Percentiles rank a stretch among this genome's conserved stretches.
phyloP scores from a whole-genome alignment of 495 filamentous ascomycete genomes.

The Xylaria curta region DNA sequence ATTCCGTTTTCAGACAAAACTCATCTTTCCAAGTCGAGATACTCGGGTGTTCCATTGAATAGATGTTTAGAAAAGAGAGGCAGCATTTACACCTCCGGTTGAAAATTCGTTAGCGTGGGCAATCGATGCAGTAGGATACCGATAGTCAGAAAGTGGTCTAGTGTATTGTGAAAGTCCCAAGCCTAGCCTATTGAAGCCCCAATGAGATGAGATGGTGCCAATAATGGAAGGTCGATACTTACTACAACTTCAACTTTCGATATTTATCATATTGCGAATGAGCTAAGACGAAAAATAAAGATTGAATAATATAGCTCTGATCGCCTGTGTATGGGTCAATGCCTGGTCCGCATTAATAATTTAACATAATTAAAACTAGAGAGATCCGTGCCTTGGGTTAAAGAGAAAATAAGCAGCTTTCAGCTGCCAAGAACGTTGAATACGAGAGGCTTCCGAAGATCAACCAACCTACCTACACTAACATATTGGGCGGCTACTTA shows the following conservation, averaged over 20 bases:
- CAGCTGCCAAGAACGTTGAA: constrained; percentile 11
- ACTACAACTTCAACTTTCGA: background rate
- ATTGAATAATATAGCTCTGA: background rate
- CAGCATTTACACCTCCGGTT: background rate
- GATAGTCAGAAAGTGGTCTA: background rate
- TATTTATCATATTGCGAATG: background rate
- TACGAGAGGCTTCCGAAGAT: constrained; percentile 10
- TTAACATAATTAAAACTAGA: background rate
- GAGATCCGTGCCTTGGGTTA: constrained; percentile 6
- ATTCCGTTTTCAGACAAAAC: background rate
- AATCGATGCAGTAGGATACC: background rate
- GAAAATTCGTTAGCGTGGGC: background rate
- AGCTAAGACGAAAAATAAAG: background rate
- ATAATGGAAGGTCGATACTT: background rate
- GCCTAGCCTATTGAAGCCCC: background rate
- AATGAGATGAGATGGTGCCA: background rate
- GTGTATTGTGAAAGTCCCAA: background rate
- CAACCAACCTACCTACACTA: background rate
- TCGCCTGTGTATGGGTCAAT: background rate
- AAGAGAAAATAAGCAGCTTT: constrained; percentile 15
- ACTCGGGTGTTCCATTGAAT: background rate
- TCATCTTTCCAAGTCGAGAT: background rate
- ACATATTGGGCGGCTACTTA: background rate
- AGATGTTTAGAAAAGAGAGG: background rate
- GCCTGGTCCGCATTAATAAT: background rate